Evolutionary conservation across 352 stramenopile species (phyloP), one percentile per base, ranked within the genome.

Genomic region (Globisporangium spiculum): DNA sequence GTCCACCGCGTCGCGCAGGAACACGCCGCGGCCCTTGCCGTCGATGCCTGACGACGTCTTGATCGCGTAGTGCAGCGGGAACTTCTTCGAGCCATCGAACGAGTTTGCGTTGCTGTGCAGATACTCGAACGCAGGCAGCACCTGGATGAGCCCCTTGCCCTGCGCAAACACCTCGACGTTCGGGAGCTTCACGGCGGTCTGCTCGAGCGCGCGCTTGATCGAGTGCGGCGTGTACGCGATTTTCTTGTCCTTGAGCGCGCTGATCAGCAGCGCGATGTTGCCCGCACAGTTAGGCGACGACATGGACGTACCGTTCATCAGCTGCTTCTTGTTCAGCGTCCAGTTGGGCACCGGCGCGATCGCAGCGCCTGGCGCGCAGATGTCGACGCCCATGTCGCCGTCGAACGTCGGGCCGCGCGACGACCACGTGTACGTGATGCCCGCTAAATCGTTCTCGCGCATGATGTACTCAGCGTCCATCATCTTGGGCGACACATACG

Each of bases 221-320:
- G 91, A 94, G 68, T 87, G 86, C 46, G 93, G 92, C 54, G 91
- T 95, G 72, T 96, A 96, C 52, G 73, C 73, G 26, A 98, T 82
- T 6, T 75, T 60, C 44, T 83, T 71, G n/a, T 73, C 77, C 75
- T 98, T 98, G 68, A 97, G 80, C 12, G 81, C 96, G 60, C 86
- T 97, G 52, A 99, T 77, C 5, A 99, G 75, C 27, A 98, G 83
- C 52, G 94, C 95, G 16, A 98, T 83, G 76, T 94, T 97, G 48
- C 97, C 97, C 24, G 89, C 88, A 36, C 87, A 97, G 79, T 99
- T 98, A 0, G 97, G 97, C 34, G 88, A 97, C 24, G 87, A 91
- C 97, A 99, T 99, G 66, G 88, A 98, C 34, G 97, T 99, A 44
- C 97, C 97, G 75, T 99, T 98, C 92, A 98, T 99, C 44, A 98